These are phyloP conservation scores for Xylaria flabelliformis DNA, from an alignment of 495 filamentous ascomycete genomes.

Conservation along the genomic window DNA sequence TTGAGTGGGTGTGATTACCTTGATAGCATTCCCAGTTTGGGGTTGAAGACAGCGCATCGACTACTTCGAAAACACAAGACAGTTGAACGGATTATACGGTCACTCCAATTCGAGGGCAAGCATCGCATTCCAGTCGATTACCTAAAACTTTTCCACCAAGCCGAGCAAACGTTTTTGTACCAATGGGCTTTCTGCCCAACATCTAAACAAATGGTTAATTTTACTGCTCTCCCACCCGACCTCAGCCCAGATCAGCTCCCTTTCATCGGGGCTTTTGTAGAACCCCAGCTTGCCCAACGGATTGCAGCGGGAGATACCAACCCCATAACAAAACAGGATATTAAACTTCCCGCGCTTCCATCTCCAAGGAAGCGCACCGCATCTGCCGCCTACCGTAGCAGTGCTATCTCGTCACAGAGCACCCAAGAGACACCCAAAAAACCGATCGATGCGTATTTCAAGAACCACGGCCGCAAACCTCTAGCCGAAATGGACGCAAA, in stretches of 20 bases:
- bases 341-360: slow-evolving; percentile 51
- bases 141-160: slow-evolving; percentile 75
- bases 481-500: slow-evolving; percentile 89
- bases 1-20: slow-evolving; percentile 98
- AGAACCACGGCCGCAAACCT: slow-evolving; percentile 69
- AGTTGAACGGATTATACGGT: slow-evolving; percentile 79
- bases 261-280: slow-evolving; percentile 78
- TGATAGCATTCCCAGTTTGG: slow-evolving; percentile 79
- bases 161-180: slow-evolving; percentile 90
- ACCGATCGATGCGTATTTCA: slow-evolving; percentile 81
- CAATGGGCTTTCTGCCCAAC: slow-evolving; percentile 92
- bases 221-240: slow-evolving; percentile 66
- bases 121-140: slow-evolving; percentile 80
- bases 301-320: slow-evolving; percentile 87
- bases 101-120: slow-evolving; percentile 86
- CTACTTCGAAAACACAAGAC: slow-evolving; percentile 88
- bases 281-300: slow-evolving; percentile 69
- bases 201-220: slow-evolving; percentile 70
- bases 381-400: slow-evolving; percentile 30
- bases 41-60: slow-evolving; percentile 90
- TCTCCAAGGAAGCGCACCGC: slow-evolving; percentile 50
- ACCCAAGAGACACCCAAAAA: slow-evolving; percentile 60
- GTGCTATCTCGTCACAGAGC: slow-evolving; percentile 39
- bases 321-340: slow-evolving; percentile 82
- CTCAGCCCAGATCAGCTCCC: slow-evolving; percentile 69